These are phyloP conservation scores for Aspergillus sp. DNA, from an alignment of 2,329 filamentous ascomycete genomes.

Conservation along the genomic window DNA sequence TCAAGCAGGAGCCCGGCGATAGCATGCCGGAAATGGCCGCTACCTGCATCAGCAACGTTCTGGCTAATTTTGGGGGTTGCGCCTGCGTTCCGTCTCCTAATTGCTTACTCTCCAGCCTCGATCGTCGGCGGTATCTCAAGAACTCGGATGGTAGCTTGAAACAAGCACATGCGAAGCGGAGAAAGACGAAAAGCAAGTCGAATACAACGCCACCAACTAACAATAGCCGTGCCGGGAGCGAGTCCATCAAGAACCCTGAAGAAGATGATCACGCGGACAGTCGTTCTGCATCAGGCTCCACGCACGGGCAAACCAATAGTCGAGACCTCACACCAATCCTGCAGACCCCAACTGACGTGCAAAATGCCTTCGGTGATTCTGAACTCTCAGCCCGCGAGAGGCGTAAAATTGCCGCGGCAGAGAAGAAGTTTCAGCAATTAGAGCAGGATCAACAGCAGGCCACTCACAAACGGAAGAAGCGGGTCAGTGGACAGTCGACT, in stretches of 20 bases:
- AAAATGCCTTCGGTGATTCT: conserved; percentile 40
- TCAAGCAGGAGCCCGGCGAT: conserved; percentile 47
- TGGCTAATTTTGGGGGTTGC: conserved; percentile 55
- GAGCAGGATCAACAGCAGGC: conserved; percentile 61
- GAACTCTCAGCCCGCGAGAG: conserved; percentile 66
- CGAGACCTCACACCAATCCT: conserved; percentile 65
- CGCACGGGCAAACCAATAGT: conserved; percentile 60
- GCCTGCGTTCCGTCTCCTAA: conserved; percentile 46
- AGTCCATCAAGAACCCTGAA: conserved; percentile 55
- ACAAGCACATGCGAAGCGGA: conserved; percentile 52
- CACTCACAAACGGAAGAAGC: conserved; percentile 59
- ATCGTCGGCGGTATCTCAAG: conserved; percentile 47
- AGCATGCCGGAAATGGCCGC: conserved; percentile 46
- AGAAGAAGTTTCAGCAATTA: conserved; percentile 65
- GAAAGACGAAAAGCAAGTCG: conserved; percentile 53
- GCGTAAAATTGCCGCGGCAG: conserved; percentile 66
- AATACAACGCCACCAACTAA: conserved; percentile 58
- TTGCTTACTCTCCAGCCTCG: conserved; percentile 49
- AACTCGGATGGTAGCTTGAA: conserved; percentile 40
- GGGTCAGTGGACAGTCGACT: conserved; percentile 59
- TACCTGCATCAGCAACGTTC: conserved; percentile 53
- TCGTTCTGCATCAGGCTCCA: conserved; percentile 62
- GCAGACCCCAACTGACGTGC: conserved; percentile 47
- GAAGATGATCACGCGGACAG: conserved; percentile 63
- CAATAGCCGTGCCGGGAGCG: conserved; percentile 65